phyloP scores from a whole-genome alignment of 371 early-diverging fungal genomes.

The Syncephalastrum monosporum region DNA sequence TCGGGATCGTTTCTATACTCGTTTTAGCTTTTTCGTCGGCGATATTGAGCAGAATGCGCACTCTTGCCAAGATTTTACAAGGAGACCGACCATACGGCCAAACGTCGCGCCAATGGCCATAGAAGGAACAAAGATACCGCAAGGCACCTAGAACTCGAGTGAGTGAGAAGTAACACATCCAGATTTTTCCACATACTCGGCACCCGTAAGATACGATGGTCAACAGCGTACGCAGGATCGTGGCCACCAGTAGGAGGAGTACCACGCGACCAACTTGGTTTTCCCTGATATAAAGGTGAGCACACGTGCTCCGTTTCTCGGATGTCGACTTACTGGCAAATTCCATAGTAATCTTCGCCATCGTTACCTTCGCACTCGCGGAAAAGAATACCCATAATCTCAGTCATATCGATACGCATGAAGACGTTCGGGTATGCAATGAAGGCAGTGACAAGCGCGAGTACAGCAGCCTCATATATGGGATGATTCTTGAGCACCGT shows the following conservation, averaged over 20 bases:
- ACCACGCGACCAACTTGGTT: conserved; percentile 48
- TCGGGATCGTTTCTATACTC: conserved; percentile 57
- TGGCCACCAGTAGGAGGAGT: conserved; percentile 58
- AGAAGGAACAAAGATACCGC: conserved; percentile 93
- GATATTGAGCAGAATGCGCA: conserved; percentile 12
- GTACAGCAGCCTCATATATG: conserved; percentile 68
- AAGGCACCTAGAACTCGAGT: conserved; percentile 59
- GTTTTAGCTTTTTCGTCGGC: background rate
- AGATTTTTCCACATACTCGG: conserved; percentile 29
- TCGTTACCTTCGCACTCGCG: conserved; percentile 75
- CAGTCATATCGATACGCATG: conserved; percentile 83
- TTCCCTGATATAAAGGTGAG: conserved; percentile 9
- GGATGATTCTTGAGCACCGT: conserved; percentile 63
- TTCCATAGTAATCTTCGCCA: conserved; percentile 58
- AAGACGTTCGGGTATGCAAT: conserved; percentile 81
- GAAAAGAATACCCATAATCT: conserved; percentile 81
- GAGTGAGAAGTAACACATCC: background rate
- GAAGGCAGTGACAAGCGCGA: conserved; percentile 74
- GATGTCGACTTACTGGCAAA: conserved; percentile 57
- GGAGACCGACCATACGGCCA: conserved; percentile 88
- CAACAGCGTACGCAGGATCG: conserved; percentile 62
- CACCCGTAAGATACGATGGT: conserved; percentile 79
- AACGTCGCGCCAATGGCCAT: conserved; percentile 95
- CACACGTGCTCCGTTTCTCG: background rate
- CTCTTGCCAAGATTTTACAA: conserved; percentile 65